These are phyloP conservation scores for Ormosia emarginata DNA, from an alignment of 306 rosid species.

Conservation along the genomic window DNA sequence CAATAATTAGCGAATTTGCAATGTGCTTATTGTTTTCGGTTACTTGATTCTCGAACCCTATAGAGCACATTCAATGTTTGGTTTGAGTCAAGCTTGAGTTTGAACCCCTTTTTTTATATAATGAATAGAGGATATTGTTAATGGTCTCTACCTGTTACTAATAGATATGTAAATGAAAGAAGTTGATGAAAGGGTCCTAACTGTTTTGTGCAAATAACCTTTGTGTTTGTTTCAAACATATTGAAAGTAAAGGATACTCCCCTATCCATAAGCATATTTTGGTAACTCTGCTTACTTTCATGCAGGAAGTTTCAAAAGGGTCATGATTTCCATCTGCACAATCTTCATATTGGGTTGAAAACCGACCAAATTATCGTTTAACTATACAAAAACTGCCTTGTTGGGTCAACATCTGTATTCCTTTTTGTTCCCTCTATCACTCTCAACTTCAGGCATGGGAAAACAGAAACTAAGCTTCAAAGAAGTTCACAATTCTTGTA, in stretches of 20 bases:
- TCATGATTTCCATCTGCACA: not conserved
- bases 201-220: not conserved
- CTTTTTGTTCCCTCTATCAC: not conserved
- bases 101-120: no score
- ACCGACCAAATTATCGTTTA: not conserved
- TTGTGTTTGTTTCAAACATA: not conserved
- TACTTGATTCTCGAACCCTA: no score
- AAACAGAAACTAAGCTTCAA: slow-evolving; percentile 29
- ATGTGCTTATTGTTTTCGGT: no score
- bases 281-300: slow-evolving; percentile 6
- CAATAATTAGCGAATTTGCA: no score
- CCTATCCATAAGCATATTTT: not conserved
- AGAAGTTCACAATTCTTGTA: not conserved
- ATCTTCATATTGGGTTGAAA: slow-evolving; percentile 11
- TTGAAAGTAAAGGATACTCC: not conserved
- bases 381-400: not conserved
- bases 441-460: slow-evolving; percentile 22
- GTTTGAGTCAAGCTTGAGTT: no score
- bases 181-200: not conserved
- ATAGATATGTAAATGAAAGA: not conserved
- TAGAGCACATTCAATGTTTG: no score
- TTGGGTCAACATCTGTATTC: not conserved
- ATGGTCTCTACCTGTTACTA: not conserved
- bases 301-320: slow-evolving; percentile 30
- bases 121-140: no score